phyloP scores from a whole-genome alignment of 768 basidiomycete species.

The Lactarius sp. region DNA sequence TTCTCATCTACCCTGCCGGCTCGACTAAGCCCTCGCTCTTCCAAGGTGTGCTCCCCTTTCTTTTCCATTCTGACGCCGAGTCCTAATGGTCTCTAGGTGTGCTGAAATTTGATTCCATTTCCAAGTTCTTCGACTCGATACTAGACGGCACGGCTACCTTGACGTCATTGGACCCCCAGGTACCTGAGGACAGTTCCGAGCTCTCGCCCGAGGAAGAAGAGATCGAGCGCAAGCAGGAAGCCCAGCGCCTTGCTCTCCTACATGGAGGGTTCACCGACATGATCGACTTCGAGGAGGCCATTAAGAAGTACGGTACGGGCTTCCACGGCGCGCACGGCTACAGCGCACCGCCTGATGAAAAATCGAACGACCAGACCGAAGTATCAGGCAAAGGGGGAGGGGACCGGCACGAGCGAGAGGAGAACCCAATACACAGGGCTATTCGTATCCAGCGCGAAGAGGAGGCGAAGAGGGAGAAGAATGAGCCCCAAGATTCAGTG shows the following conservation, averaged over 20 bases:
- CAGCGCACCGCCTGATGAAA: slow-evolving; percentile 41
- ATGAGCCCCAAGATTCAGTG: slow-evolving; percentile 20
- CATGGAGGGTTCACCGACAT: slow-evolving; percentile 48
- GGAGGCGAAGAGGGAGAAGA: slow-evolving; percentile 23
- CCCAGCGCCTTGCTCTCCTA: slow-evolving; percentile 46
- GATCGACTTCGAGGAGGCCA: slow-evolving; percentile 49
- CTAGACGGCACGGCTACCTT: slow-evolving; percentile 64
- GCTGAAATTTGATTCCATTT: slow-evolving; percentile 69
- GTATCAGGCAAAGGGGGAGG: slow-evolving; percentile 21
- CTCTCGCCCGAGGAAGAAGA: slow-evolving; percentile 38
- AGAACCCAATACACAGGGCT: slow-evolving; percentile 30
- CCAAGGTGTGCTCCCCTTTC: slow-evolving; percentile 46
- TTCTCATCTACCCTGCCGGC: slow-evolving; percentile 64
- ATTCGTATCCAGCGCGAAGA: slow-evolving; percentile 30
- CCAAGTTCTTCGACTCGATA: slow-evolving; percentile 67
- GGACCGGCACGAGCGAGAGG: slow-evolving; percentile 24
- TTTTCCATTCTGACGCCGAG: background rate
- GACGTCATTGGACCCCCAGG: slow-evolving; percentile 34
- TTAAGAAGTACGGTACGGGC: slow-evolving; percentile 39
- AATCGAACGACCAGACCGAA: slow-evolving; percentile 32
- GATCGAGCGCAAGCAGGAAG: slow-evolving; percentile 48
- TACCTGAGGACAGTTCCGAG: slow-evolving; percentile 4
- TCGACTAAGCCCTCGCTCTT: slow-evolving; percentile 55
- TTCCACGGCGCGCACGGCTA: slow-evolving; percentile 43
- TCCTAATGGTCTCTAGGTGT: slow-evolving; percentile 41